A percentile compares a stretch with the other conserved stretches of the same genome.
These are phyloP conservation scores for Podila horticola DNA, from an alignment of 192 early-diverging fungal species.

Conservation along the genomic window DNA sequence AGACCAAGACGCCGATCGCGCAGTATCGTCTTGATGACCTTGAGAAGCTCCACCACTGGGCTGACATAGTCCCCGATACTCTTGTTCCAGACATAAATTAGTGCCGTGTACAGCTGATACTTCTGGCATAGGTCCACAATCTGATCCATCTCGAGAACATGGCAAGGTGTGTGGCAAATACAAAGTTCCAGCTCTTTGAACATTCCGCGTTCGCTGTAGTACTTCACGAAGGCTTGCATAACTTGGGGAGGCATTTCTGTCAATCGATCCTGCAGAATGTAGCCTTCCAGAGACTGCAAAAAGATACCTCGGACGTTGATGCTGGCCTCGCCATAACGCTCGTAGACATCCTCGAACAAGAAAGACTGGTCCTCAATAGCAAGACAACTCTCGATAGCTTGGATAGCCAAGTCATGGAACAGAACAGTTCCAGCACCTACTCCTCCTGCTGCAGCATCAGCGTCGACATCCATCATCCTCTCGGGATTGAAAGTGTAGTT, in stretches of 20 bases:
- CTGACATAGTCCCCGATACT: slow-evolving; percentile 70
- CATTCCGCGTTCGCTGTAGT: slow-evolving; percentile 55
- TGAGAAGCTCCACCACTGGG: slow-evolving; percentile 65
- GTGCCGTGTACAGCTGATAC: slow-evolving; percentile 63
- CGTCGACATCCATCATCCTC: slow-evolving; percentile 53
- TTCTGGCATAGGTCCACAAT: slow-evolving; percentile 64
- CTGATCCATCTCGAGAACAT: slow-evolving; percentile 67
- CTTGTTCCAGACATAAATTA: slow-evolving; percentile 71
- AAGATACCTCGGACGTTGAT: slow-evolving; percentile 57
- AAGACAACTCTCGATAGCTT: slow-evolving; percentile 64
- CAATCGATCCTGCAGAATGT: slow-evolving; percentile 64
- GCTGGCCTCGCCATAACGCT: slow-evolving; percentile 58
- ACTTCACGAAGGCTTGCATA: slow-evolving; percentile 66
- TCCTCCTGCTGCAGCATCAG: slow-evolving; percentile 49
- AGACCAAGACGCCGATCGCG: slow-evolving; percentile 13
- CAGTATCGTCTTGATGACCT: slow-evolving; percentile 60
- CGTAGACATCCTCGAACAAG: slow-evolving; percentile 65
- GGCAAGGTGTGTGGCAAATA: slow-evolving; percentile 67
- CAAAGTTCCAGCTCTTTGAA: slow-evolving; percentile 60
- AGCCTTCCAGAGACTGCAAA: slow-evolving; percentile 60
- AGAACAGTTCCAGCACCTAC: slow-evolving; percentile 53
- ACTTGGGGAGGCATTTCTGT: slow-evolving; percentile 65
- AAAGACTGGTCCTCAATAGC: slow-evolving; percentile 62
- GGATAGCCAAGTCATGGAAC: slow-evolving; percentile 59
- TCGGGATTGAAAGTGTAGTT: slow-evolving; percentile 66